Evolutionary conservation across 73 alveolate species (phyloP).

Genomic region (Effrenium voratum): DNA sequence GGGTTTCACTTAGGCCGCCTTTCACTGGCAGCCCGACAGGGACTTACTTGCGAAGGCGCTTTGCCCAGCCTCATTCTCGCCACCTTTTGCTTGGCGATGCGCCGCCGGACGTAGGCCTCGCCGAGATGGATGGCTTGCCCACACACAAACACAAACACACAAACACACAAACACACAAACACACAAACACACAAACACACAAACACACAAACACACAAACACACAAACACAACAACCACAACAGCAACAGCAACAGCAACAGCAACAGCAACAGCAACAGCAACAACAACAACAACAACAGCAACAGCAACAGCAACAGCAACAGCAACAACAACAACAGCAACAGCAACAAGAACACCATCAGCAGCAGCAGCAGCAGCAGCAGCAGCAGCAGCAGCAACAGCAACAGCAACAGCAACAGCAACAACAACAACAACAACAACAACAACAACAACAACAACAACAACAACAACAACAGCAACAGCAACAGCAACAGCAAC

Average conservation of each 20-base stretch:
- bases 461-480: not conserved
- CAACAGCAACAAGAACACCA: not conserved
- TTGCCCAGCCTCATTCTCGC: conserved; percentile 34
- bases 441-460: not conserved
- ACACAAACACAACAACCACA: no score
- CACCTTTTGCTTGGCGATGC: conserved; percentile 8
- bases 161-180: no score
- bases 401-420: not conserved
- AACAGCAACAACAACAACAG: not conserved
- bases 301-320: not conserved
- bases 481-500: no score
- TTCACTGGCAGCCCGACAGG: no score
- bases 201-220: no score
- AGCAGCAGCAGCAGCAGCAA: not conserved
- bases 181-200: no score
- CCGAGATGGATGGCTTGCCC: no score
- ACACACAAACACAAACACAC: no score
- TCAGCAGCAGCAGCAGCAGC: not conserved
- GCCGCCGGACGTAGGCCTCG: conserved; percentile 40
- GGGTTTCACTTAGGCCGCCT: no score
- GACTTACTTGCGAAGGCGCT: no score
- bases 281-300: not conserved
- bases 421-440: not conserved
- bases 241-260: no score
- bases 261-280: no score